Conservation (phyloP, 1,284 basidiomycete genomes). For the Tetrapyrgos nigripes region DNA sequence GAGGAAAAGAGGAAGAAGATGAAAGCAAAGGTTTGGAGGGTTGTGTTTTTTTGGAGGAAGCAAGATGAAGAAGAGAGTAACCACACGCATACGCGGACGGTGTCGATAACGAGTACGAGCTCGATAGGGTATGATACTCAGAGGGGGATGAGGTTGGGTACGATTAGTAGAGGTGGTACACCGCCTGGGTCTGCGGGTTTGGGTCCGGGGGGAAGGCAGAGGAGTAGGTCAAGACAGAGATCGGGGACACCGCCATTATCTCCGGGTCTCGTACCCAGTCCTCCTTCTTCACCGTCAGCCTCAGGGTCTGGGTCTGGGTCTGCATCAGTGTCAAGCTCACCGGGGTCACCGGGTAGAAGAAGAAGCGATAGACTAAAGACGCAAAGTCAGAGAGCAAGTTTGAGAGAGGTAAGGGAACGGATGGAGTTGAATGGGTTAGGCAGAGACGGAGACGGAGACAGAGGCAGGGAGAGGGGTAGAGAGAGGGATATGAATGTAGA, state of each 20-base stretch:
- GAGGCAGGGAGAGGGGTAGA: too few relatives aligned
- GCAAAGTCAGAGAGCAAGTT: conserved; percentile 25
- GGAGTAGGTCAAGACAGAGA: conserved; percentile 8
- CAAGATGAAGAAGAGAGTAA: background rate
- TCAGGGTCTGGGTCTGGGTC: background rate
- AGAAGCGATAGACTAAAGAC: conserved; percentile 32
- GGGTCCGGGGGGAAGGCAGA: background rate
- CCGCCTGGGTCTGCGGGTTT: conserved; percentile 43
- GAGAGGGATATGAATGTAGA: conserved; percentile 16
- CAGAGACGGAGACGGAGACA: too few relatives aligned
- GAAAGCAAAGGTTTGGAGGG: conserved; percentile 49
- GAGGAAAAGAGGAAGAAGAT: conserved; percentile 46
- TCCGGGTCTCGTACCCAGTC: too few relatives aligned
- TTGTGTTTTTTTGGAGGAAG: conserved; percentile 35
- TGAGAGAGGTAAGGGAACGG: background rate
- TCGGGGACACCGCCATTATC: background rate
- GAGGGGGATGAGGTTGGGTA: conserved; percentile 29
- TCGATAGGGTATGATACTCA: conserved; percentile 31
- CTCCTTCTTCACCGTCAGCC: too few relatives aligned
- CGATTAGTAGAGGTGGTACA: conserved; percentile 41
- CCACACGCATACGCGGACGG: conserved; percentile 21
- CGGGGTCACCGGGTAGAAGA: background rate
- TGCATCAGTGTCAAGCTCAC: conserved; percentile 5
- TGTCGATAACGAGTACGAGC: conserved; percentile 33
- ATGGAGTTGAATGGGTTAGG: background rate